Base-by-base conservation (phyloP, 1,284 basidiomycete species). In the Cerrena zonata region DNA sequence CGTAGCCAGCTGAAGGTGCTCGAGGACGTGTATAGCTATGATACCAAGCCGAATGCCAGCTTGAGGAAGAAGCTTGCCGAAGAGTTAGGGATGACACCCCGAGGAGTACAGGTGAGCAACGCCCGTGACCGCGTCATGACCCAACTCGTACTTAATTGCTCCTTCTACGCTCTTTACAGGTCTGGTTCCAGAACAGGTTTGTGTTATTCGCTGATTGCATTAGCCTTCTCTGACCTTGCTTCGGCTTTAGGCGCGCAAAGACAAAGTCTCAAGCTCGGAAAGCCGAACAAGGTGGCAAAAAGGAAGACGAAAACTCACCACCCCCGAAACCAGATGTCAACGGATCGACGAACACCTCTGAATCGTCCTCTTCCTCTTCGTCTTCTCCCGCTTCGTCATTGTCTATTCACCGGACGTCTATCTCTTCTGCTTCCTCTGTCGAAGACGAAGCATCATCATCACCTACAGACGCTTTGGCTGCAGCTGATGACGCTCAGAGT, bases 121-220 rank as follows among this genome's bases (percentile, higher is more conserved):
- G 49, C 38, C 23, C n/a, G 49, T 47, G 34, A 45, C 50, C 52
- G 7, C 23, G 49, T 50, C 25, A 45, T 34, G 12, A 26, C 26
- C 34, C 47, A 10, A 50, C 45, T 26, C 47, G n/a, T 27, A 22
- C 22, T 51, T 39, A 36, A 43, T 21, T 44, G 19, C 39, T 30
- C 40, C 30, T 19, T 23, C 23, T 21, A 38, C 52, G 37, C 50
- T 36, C 48, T 27, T 56, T 50, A 55, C 60, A 89, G 86, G 86
- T 89, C 38, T 92, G 91, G 91, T 94, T 94, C 68, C 91, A 93
- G 69, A 94, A 94, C 66, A 78, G 90, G 86, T 88, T 60, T 58
- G 49, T 45, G 22, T n/a, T n/a, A 26, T n/a, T 50, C 69, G 46
- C 30, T 51, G 12, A 7, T 38, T 42, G 19, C 5, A 23, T 13